phyloP scores from a whole-genome alignment of 257 asterid species.

The Plantago major region DNA sequence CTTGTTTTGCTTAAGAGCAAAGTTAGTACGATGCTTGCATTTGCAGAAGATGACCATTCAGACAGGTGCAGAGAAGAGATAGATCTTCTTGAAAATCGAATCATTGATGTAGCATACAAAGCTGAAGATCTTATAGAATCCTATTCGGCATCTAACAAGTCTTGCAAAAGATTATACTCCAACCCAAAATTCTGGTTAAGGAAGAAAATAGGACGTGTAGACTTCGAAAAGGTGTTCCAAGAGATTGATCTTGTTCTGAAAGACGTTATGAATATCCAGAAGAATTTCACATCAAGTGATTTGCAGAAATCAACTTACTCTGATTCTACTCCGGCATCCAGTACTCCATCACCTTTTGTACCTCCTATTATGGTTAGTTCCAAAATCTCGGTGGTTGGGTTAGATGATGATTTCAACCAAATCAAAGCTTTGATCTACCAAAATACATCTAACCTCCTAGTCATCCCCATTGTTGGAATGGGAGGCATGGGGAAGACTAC shows the following conservation, averaged over 20 bases:
- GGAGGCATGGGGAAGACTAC: slow-evolving; percentile 7
- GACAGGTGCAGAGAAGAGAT: too few relatives aligned
- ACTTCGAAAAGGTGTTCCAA: not conserved
- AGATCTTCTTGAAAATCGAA: not conserved
- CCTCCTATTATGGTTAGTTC: too few relatives aligned
- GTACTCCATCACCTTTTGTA: too few relatives aligned
- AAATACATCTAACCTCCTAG: not conserved
- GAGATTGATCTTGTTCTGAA: not conserved
- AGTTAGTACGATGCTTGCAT: too few relatives aligned
- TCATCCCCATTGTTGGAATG: slow-evolving; percentile 2
- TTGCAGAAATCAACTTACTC: too few relatives aligned
- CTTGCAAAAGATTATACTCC: too few relatives aligned
- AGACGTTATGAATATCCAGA: not conserved
- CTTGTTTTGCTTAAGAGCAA: too few relatives aligned
- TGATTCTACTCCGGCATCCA: too few relatives aligned
- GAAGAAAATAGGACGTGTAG: not conserved
- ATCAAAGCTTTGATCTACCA: not conserved
- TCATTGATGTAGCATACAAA: not conserved
- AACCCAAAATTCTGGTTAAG: too few relatives aligned
- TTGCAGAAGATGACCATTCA: too few relatives aligned
- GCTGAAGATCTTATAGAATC: not conserved
- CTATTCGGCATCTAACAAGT: too few relatives aligned
- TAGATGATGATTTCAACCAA: not conserved
- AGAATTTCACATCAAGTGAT: too few relatives aligned
- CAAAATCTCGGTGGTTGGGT: not conserved